These are phyloP conservation scores for Russula sp. DNA, from an alignment of 768 basidiomycete genomes.

Conservation along the genomic window DNA sequence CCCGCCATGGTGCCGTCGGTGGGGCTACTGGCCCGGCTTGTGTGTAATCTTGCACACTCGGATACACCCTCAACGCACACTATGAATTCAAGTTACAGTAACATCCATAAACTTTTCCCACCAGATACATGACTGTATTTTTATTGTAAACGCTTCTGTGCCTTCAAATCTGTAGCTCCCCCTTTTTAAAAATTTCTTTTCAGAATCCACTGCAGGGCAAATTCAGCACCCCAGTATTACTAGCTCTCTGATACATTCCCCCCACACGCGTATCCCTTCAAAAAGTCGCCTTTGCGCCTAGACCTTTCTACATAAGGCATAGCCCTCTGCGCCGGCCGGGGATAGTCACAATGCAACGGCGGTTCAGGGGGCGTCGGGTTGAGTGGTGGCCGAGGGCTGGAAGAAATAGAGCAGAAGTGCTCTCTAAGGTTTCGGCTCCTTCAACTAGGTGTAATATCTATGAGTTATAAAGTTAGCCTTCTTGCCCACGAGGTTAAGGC, in stretches of 20 bases:
- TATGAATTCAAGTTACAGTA: too few relatives aligned
- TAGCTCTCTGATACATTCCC: neutral
- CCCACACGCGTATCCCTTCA: neutral
- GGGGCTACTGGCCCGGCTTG: neutral
- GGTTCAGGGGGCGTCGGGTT: neutral
- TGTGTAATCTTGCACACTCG: neutral
- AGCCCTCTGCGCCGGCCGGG: constrained; percentile 2
- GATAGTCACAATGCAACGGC: neutral
- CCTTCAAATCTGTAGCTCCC: neutral
- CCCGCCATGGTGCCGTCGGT: neutral
- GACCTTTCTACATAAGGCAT: constrained; percentile 5
- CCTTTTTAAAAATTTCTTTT: neutral
- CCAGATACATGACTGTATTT: neutral
- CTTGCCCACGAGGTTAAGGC: constrained; percentile 5
- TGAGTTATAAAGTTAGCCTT: neutral
- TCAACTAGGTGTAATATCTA: neutral
- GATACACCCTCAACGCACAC: too few relatives aligned
- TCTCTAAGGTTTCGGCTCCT: neutral
- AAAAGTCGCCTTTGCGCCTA: constrained; percentile 5
- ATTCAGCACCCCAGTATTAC: too few relatives aligned
- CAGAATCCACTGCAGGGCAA: neutral
- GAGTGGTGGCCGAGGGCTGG: neutral
- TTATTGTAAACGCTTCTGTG: neutral
- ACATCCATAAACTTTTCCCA: neutral
- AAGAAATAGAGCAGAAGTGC: neutral